Evolutionary conservation across 768 basidiomycete genomes (phyloP), one percentile per base, ranked within the genome.

Genomic region (Mrakia frigida): DNA sequence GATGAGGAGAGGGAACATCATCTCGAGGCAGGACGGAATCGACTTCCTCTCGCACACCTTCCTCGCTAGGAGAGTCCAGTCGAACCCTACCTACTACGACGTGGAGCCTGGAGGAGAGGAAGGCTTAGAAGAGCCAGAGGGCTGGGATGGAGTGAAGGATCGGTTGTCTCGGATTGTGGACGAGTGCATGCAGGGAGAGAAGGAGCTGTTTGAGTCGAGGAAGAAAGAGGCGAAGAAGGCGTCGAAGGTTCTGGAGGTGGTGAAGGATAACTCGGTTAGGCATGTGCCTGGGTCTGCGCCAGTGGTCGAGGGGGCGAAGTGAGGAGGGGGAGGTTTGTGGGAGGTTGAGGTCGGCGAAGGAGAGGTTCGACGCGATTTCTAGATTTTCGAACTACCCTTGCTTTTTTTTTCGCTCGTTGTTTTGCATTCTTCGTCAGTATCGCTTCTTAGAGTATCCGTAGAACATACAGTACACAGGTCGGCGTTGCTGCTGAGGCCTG

Each of bases 31-130:
- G 81, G 89, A 91, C 78, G 85, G 89, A 35, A 86, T 94, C 77
- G 92, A 95, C 80, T 84, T 87, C 25, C 84, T 98, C 50, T 90
- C 91, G 0, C 94, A 90, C 83, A 93, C 93, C 33, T 94, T 91
- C 84, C 86, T 96, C 43, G 86, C 89, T 6, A 86, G 87, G 61
- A 87, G 95, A 78, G 83, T 92, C 76, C 85, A 84, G 76, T 89
- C 86, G 77, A 98, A 98, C 83, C 93, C 96, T 21, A 87, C 88
- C 0, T 98, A 92, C 84, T 98, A 98, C 81, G 71, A 33, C 16
- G 76, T 73, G 31, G 65, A 68, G 43, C 2, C 65, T n/a, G 21
- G 74, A 50, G 33, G 74, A 67, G 67, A 33, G 60, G n/a, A 67
- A 28, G 53, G 41, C 60, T 37, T 35, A 5, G n/a, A 33, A 33